Percentiles rank a stretch among this genome's conserved stretches.
phyloP scores from a whole-genome alignment of 2,329 filamentous ascomycete genomes.

The Xylaria sp. region DNA sequence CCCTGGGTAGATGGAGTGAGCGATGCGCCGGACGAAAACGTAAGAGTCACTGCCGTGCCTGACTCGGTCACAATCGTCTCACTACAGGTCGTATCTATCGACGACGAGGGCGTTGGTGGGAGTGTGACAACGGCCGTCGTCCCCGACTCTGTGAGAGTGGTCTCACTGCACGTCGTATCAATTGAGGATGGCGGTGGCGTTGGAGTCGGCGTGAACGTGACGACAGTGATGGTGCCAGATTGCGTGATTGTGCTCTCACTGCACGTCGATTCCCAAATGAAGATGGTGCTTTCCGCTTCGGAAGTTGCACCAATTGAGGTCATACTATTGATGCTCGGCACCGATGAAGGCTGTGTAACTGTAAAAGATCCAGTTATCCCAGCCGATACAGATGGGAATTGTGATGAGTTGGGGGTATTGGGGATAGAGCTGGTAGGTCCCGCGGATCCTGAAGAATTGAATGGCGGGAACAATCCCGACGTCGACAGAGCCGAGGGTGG shows the following conservation, averaged over 20 bases:
- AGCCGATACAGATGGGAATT: constrained; percentile 16
- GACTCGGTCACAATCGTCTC: constrained; percentile 36
- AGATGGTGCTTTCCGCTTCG: constrained; percentile 26
- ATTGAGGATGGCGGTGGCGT: constrained; percentile 15
- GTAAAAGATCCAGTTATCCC: constrained; percentile 12
- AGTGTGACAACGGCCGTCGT: constrained; percentile 34
- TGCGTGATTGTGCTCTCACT: constrained; percentile 36
- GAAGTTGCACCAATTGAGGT: constrained; percentile 21
- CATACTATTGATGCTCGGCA: constrained; percentile 5
- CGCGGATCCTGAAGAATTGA: constrained; percentile 29
- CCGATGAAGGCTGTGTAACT: constrained; percentile 22
- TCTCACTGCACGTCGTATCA: constrained; percentile 39
- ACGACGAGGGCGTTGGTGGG: constrained; percentile 21
- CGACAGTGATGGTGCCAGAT: constrained; percentile 30
- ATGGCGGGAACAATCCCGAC: constrained; percentile 36
- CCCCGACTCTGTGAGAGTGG: constrained; percentile 35
- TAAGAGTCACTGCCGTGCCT: constrained; percentile 26
- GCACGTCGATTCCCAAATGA: constrained; percentile 37
- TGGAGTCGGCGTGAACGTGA: constrained; percentile 27
- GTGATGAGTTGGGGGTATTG: constrained; percentile 13
- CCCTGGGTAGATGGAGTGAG: constrained; percentile 24
- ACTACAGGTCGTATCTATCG: constrained; percentile 36
- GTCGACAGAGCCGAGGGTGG: constrained; percentile 10
- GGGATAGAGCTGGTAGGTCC: constrained; percentile 19
- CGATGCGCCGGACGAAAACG: constrained; percentile 23